phyloP scores from a whole-genome alignment of 73 alveolate genomes.

The Paramecium sonneborni region DNA sequence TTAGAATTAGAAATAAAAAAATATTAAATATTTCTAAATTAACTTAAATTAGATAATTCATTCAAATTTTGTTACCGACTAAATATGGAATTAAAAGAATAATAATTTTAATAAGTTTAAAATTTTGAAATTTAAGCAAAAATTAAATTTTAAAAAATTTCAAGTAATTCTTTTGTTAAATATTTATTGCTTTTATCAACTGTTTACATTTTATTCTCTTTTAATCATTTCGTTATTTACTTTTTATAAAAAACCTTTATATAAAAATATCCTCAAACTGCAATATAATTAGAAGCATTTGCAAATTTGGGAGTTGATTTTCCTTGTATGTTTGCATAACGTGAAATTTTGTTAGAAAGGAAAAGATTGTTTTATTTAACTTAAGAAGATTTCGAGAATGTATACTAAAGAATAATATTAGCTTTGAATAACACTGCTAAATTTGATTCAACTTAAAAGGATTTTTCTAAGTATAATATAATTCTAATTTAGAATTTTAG shows the following conservation, averaged over 20 bases:
- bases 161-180: background rate
- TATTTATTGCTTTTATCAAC: background rate
- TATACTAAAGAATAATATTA: background rate
- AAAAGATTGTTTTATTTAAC: background rate
- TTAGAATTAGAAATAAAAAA: background rate
- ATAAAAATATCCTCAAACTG: background rate
- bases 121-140: background rate
- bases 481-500: background rate
- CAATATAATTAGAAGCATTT: background rate
- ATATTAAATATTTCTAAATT: background rate
- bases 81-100: background rate
- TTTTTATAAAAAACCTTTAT: background rate
- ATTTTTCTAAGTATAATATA: background rate
- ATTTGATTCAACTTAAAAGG: background rate
- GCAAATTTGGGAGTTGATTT: background rate
- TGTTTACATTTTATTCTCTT: background rate
- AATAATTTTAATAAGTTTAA: background rate
- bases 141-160: background rate
- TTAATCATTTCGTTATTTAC: background rate
- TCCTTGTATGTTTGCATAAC: conserved; percentile 27
- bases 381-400: background rate
- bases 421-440: background rate
- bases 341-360: conserved; percentile 11
- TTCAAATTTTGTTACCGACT: background rate
- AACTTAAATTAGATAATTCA: background rate